Conservation (phyloP, 2,329 filamentous ascomycete genomes). For the Alternaria conjuncta region DNA sequence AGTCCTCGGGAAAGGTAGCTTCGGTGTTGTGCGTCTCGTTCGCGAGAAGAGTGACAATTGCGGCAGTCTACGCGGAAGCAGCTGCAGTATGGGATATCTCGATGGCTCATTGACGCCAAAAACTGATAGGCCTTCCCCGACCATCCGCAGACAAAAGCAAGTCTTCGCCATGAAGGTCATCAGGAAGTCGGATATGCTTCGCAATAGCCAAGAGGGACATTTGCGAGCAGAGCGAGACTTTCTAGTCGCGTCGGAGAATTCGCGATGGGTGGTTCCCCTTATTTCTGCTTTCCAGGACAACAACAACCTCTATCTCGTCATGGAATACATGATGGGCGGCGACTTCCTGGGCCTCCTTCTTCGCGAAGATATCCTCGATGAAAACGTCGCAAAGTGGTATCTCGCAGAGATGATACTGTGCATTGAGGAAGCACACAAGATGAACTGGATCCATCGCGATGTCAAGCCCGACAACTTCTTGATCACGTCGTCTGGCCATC, state of each 20-base stretch:
- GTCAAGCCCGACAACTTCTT: constrained; percentile 98
- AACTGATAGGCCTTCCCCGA: background rate
- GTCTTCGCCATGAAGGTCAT: constrained; percentile 98
- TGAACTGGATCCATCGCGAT: constrained; percentile 92
- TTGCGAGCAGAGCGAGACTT: constrained; percentile 91
- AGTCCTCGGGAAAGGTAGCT: constrained; percentile 89
- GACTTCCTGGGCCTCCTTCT: constrained; percentile 90
- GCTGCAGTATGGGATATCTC: constrained; percentile 16
- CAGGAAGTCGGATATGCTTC: constrained; percentile 89
- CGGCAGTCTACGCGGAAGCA: constrained; percentile 17
- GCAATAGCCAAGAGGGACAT: constrained; percentile 90
- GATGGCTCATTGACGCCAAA: constrained; percentile 12
- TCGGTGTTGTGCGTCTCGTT: constrained; percentile 88
- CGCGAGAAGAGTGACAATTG: constrained; percentile 61
- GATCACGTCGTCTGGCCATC: constrained; percentile 83
- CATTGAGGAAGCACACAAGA: constrained; percentile 87
- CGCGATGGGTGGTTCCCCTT: constrained; percentile 86
- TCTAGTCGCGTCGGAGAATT: constrained; percentile 85
- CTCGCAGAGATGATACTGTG: constrained; percentile 95
- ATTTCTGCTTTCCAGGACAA: constrained; percentile 89
- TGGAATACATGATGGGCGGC: constrained; percentile 98
- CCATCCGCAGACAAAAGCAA: constrained; percentile 47
- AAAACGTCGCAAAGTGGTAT: constrained; percentile 82
- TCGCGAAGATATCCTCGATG: constrained; percentile 80
- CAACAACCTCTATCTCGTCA: constrained; percentile 85